phyloP scores from a whole-genome alignment of 495 filamentous ascomycete genomes.

The Neurospora sp. region DNA sequence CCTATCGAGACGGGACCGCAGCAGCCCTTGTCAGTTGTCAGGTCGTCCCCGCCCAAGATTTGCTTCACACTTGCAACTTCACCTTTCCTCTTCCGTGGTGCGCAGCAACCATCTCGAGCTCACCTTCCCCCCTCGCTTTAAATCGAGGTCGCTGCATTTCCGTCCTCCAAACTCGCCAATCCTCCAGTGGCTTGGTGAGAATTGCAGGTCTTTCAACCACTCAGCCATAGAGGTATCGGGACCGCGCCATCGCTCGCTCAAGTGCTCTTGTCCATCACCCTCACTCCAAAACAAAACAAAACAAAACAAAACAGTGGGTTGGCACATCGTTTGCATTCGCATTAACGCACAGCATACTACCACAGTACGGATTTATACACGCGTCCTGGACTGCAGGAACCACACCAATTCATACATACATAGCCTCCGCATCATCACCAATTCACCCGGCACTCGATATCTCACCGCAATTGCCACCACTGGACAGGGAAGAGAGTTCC shows the following conservation, averaged over 20 bases:
- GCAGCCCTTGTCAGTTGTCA: not conserved
- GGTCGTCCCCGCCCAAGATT: not conserved
- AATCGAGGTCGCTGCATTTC: not conserved
- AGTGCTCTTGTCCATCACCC: not conserved
- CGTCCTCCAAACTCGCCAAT: not conserved
- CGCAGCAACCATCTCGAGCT: not conserved
- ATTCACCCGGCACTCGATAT: not conserved
- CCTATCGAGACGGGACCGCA: not conserved
- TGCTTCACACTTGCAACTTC: not conserved
- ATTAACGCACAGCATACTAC: not conserved
- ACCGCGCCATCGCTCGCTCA: not conserved
- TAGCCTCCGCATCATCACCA: not conserved
- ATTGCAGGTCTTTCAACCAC: not conserved
- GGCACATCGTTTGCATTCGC: not conserved
- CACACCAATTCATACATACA: not conserved
- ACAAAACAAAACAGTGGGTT: not conserved
- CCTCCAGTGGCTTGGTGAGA: not conserved
- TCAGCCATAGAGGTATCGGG: not conserved
- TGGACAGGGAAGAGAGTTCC: not conserved
- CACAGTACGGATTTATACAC: not conserved
- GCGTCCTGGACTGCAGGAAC: not conserved
- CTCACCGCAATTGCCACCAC: constrained; percentile 6
- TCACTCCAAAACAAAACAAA: not conserved
- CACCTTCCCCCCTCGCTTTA: not conserved
- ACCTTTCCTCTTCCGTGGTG: not conserved